A percentile compares a stretch with the other conserved stretches of the same genome.
These are phyloP conservation scores for Haematococcus sp. DNA, from an alignment of 139 green algal species.

Conservation along the genomic window DNA sequence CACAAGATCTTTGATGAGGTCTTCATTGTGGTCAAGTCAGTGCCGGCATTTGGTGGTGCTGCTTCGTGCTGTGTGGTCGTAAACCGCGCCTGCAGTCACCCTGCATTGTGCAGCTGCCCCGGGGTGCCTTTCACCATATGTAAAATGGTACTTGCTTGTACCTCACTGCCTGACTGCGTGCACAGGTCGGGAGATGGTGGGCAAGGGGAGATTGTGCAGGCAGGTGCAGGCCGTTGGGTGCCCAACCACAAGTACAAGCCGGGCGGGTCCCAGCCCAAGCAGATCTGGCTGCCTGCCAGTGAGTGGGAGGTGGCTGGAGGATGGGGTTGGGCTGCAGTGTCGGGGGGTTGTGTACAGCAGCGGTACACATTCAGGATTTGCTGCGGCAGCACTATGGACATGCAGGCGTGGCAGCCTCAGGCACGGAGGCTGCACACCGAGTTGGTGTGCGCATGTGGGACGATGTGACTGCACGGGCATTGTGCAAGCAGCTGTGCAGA, in stretches of 20 bases:
- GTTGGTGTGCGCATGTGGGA: too few species aligned
- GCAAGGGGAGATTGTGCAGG: constrained; percentile 64
- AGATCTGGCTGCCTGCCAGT: constrained; percentile 69
- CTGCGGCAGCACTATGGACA: background rate
- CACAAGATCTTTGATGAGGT: constrained; percentile 80
- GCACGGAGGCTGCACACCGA: too few species aligned
- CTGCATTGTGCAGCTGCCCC: too few species aligned
- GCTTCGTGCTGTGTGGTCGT: too few species aligned
- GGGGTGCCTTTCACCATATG: too few species aligned
- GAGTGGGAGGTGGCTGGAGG: background rate
- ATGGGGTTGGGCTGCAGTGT: background rate
- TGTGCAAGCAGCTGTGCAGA: too few species aligned
- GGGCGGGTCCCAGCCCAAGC: constrained; percentile 62
- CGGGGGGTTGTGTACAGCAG: background rate
- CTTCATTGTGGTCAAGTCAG: constrained; percentile 63
- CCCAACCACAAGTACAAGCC: constrained; percentile 80
- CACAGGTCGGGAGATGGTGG: constrained; percentile 66
- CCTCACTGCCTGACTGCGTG: too few species aligned
- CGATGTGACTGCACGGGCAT: too few species aligned
- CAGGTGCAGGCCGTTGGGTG: constrained; percentile 55
- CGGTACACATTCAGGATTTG: background rate
- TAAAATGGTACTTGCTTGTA: too few species aligned
- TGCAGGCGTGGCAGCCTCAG: constrained; percentile 1
- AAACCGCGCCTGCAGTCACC: too few species aligned
- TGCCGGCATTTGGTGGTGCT: too few species aligned